Percentiles rank a stretch among this genome's conserved stretches.
phyloP scores from a whole-genome alignment of 768 basidiomycete species.

The Epithele typhae region DNA sequence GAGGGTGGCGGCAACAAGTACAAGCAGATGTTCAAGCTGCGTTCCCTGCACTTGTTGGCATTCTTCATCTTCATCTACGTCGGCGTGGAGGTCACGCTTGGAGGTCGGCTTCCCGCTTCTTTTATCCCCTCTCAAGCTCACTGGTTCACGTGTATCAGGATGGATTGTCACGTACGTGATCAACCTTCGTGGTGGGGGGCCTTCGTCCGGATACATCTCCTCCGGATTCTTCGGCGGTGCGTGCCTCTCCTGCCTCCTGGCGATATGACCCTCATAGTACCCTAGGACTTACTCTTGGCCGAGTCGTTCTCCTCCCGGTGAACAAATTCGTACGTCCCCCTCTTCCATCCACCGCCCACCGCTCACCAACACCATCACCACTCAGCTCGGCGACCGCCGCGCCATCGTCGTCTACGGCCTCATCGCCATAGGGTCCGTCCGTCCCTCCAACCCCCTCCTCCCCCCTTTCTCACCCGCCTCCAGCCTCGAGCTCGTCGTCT shows the following conservation, averaged over 20 bases:
- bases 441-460: neutral
- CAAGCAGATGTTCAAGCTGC: slow-evolving; percentile 40
- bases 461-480: slow-evolving; percentile 12
- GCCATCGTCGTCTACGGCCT: slow-evolving; percentile 34
- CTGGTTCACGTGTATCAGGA: slow-evolving; percentile 25
- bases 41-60: slow-evolving; percentile 36
- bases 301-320: slow-evolving; percentile 47
- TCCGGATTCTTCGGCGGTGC: slow-evolving; percentile 44
- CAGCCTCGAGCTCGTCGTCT: slow-evolving; percentile 52
- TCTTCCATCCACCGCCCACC: neutral
- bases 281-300: slow-evolving; percentile 46
- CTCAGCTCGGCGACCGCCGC: slow-evolving; percentile 33
- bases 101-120: slow-evolving; percentile 26
- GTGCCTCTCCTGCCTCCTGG: neutral
- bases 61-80: slow-evolving; percentile 43
- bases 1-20: slow-evolving; percentile 29
- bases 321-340: slow-evolving; percentile 34
- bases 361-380: neutral
- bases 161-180: slow-evolving; percentile 55
- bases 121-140: neutral
- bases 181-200: slow-evolving; percentile 40
- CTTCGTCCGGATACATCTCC: slow-evolving; percentile 45
- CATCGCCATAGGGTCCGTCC: slow-evolving; percentile 33
- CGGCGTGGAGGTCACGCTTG: slow-evolving; percentile 33
- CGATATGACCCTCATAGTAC: neutral